A percentile compares a stretch with the other conserved stretches of the same genome.
These are phyloP conservation scores for Russula dissimulans DNA, from an alignment of 768 basidiomycete species.

Conservation along the genomic window DNA sequence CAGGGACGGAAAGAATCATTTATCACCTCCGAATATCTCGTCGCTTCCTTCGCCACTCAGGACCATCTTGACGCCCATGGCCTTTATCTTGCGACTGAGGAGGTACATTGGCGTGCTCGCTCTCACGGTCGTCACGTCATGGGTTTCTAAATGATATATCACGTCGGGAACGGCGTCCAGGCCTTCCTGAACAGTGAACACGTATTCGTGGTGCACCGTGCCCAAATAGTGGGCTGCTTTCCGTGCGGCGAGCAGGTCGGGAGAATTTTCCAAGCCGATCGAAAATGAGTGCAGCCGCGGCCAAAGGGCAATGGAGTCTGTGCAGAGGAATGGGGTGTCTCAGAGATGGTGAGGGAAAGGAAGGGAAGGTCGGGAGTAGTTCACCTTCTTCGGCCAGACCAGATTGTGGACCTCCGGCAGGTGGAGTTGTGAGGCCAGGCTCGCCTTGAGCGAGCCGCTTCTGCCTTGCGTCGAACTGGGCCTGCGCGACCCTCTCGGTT, in stretches of 20 bases:
- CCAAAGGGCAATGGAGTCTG: conserved; percentile 78
- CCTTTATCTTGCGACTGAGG: conserved; percentile 95
- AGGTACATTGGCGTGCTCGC: conserved; percentile 99
- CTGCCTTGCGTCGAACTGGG: conserved; percentile 65
- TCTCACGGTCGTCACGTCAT: conserved; percentile 96
- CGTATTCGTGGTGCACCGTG: conserved; percentile 94
- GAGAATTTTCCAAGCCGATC: conserved; percentile 89
- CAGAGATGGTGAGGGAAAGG: not conserved
- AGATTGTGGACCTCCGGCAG: conserved; percentile 28
- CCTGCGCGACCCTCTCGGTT: conserved; percentile 82
- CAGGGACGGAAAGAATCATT: too few species aligned
- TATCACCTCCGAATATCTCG: conserved; percentile 86
- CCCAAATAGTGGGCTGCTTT: conserved; percentile 91
- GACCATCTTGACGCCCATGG: conserved; percentile 99
- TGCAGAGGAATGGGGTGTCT: not conserved
- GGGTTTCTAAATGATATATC: conserved; percentile 97
- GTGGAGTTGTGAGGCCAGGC: conserved; percentile 53
- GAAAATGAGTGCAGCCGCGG: conserved; percentile 97
- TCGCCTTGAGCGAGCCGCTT: conserved; percentile 42
- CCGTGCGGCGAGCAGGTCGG: conserved; percentile 87
- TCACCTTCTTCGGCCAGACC: conserved; percentile 48
- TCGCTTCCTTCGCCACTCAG: conserved; percentile 96
- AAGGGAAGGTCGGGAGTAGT: not conserved
- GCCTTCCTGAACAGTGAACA: conserved; percentile 97
- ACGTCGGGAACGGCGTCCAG: conserved; percentile 96